phyloP scores from a whole-genome alignment of 164 flowering plant genomes.

The Vitis rotundifolia region DNA sequence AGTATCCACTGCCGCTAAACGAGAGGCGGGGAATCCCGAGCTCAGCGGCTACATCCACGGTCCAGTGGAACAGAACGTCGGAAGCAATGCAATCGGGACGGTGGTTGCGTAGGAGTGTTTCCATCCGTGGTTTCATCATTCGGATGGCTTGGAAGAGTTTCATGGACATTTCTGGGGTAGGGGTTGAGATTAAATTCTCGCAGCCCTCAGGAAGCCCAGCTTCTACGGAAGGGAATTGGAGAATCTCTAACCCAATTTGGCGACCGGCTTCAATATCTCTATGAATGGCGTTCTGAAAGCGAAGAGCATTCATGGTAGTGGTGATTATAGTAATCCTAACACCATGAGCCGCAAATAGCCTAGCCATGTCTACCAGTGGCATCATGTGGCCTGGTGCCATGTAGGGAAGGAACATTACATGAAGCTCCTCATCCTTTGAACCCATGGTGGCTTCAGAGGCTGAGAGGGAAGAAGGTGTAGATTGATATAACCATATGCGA shows the following conservation, averaged over 20 bases:
- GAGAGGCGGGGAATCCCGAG: conserved; percentile 29
- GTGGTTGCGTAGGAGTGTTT: conserved; percentile 4
- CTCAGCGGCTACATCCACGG: conserved; percentile 18
- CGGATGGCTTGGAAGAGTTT: conserved; percentile 14
- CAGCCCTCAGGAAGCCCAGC: conserved; percentile 30
- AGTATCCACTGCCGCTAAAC: conserved; percentile 28
- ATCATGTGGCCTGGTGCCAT: conserved; percentile 38
- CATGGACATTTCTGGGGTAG: conserved; percentile 16
- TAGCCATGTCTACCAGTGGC: conserved; percentile 30
- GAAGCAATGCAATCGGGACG: conserved; percentile 28
- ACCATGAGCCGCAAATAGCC: conserved; percentile 20
- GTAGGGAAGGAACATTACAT: conserved; percentile 29
- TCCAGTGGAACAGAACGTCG: conserved; percentile 34
- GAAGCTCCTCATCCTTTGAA: conserved; percentile 3
- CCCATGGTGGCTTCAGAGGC: background rate
- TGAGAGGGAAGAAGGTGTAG: too few species aligned
- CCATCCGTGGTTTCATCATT: conserved; percentile 13
- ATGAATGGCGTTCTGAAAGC: conserved; percentile 11
- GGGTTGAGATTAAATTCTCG: conserved; percentile 17
- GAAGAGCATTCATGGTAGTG: conserved; percentile 18
- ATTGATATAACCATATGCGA: too few species aligned
- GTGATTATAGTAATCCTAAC: conserved; percentile 19
- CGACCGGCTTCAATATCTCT: conserved; percentile 8
- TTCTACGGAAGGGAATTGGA: conserved; percentile 16
- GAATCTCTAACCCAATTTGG: conserved; percentile 7